A percentile compares a stretch with the other conserved stretches of the same genome.
Evolutionary conservation across 169 alveolate genomes (phyloP).

Genomic region (Cryptosporidium baileyi): DNA sequence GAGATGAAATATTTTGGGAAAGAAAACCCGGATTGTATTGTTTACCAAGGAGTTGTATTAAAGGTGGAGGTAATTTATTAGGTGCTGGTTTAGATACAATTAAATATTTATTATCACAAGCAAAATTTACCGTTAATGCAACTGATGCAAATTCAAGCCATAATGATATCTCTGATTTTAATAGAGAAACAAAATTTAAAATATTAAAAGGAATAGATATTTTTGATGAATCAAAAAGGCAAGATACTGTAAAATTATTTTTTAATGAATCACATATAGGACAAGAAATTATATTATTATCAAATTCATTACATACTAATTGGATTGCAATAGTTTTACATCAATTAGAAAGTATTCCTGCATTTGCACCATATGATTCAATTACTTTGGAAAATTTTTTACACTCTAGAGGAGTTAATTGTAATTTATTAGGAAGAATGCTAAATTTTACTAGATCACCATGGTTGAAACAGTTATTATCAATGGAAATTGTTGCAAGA

Average conservation of each 20-base stretch:
- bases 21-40: slow-evolving; percentile 63
- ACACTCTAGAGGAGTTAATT: slow-evolving; percentile 59
- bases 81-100: slow-evolving; percentile 58
- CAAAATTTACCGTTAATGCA: not conserved
- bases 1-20: slow-evolving; percentile 63
- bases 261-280: slow-evolving; percentile 38
- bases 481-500: slow-evolving; percentile 50
- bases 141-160: slow-evolving; percentile 3
- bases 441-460: slow-evolving; percentile 55
- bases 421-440: slow-evolving; percentile 51
- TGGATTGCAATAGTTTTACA: slow-evolving; percentile 45
- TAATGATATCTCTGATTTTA: not conserved
- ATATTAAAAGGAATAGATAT: slow-evolving; percentile 33
- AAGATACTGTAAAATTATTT: slow-evolving; percentile 18
- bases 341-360: slow-evolving; percentile 65
- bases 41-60: slow-evolving; percentile 60
- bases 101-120: slow-evolving; percentile 60
- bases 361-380: slow-evolving; percentile 60
- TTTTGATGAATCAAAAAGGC: slow-evolving; percentile 54
- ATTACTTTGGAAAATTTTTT: slow-evolving; percentile 47
- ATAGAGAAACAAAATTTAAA: slow-evolving; percentile 16
- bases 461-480: slow-evolving; percentile 45
- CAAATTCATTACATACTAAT: slow-evolving; percentile 60
- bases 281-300: slow-evolving; percentile 30
- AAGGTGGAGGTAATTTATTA: slow-evolving; percentile 58